Percentiles rank a stretch among this genome's conserved stretches.
Conservation (phyloP, 768 basidiomycete species). For the Ephemerocybe angulata region DNA sequence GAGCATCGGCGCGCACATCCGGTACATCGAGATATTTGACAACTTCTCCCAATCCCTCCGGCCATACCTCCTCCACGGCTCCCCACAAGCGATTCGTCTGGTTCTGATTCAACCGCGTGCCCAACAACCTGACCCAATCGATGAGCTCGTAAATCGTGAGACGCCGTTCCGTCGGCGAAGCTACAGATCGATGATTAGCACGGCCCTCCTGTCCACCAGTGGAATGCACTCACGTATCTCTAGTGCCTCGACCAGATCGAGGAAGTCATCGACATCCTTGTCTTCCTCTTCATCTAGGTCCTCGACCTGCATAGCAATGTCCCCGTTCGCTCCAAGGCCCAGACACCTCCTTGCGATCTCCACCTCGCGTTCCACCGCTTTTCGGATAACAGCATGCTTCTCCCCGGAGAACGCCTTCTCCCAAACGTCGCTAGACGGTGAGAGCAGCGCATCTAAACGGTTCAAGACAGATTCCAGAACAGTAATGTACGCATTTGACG, state of each 20-base stretch:
- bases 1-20: not conserved
- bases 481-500: not conserved
- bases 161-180: slow-evolving; percentile 31
- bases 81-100: slow-evolving; percentile 41
- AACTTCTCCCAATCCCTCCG: slow-evolving; percentile 40
- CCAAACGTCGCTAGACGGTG: slow-evolving; percentile 1
- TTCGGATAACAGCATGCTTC: slow-evolving; percentile 11
- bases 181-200: slow-evolving; percentile 25
- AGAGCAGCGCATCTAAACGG: not conserved
- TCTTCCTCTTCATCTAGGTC: not conserved
- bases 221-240: slow-evolving; percentile 41
- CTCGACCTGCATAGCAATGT: slow-evolving; percentile 8
- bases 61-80: slow-evolving; percentile 39
- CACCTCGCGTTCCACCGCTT: slow-evolving; percentile 3
- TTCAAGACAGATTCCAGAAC: not conserved
- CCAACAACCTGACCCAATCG: slow-evolving; percentile 58
- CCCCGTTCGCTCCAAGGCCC: not conserved
- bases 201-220: not conserved
- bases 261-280: slow-evolving; percentile 38
- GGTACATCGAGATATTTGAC: slow-evolving; percentile 13
- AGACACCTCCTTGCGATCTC: not conserved
- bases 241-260: slow-evolving; percentile 40
- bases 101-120: slow-evolving; percentile 25
- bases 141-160: slow-evolving; percentile 52
- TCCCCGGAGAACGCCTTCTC: slow-evolving; percentile 1